Evolutionary conservation across 2,329 filamentous ascomycete genomes (phyloP), one percentile per base, ranked within the genome.

Genomic region (Calonectria pteridis): DNA sequence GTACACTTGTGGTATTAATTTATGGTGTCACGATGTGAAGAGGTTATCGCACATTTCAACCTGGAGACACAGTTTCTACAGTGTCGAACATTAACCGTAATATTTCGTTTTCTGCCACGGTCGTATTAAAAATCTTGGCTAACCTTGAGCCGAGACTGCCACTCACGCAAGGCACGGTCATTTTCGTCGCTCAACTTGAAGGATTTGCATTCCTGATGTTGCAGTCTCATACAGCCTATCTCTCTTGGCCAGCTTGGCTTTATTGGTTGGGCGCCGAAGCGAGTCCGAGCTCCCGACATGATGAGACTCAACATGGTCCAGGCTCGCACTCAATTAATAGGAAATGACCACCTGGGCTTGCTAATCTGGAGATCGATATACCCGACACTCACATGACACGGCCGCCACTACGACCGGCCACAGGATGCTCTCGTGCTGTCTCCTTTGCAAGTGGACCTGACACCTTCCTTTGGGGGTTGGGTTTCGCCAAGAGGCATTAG

Each of bases 341-440:
- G 35, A 28, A 28, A 49, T 64, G 35, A n/a, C 28, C 26, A 53
- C n/a, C 33, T 28, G 26, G 26, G 33, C 33, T 23, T 33, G 53
- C 18, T 10, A 23, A 10, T 31, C 2, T 40, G 37, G 26, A 35
- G 51, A 13, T 13, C 26, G 58, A 65, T 64, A 65, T 70, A 55
- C 46, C 29, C 59, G 59, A 70, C 50, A 70, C 67, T n/a, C 10
- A 55, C 26, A 70, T 65, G 67, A 64, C 58, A 70, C 67, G 58
- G 64, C 43, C 43, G 37, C 14, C n/a, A 55, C 35, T 14, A 62
- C 46, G 33, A 31, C 5, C 20, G 53, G 67, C 40, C n/a, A 46
- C 59, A 55, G 28, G 13, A n/a, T 26, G 7, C 13, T 50, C 6
- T 31, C 16, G 59, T 20, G 29, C 28, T 9, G 50, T 13, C 16